A percentile compares a stretch with the other conserved stretches of the same genome.
phyloP scores from a whole-genome alignment of 1,139 yeast genomes.

The Geotrichum bryndzae region DNA sequence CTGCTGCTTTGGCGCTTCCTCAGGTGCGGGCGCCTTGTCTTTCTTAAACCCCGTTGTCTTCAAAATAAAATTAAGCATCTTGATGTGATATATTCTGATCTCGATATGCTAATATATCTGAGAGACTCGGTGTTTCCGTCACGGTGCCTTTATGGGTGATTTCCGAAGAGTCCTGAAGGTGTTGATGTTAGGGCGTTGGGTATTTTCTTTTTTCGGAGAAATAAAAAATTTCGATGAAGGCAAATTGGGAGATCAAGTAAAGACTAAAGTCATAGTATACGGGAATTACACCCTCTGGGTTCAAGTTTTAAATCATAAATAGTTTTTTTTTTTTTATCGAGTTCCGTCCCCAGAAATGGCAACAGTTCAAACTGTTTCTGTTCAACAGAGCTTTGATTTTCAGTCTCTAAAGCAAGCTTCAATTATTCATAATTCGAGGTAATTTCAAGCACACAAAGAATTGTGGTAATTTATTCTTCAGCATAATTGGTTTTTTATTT shows the following conservation, averaged over 20 bases:
- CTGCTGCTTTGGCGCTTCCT: neutral
- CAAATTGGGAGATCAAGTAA: neutral
- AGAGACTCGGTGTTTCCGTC: neutral
- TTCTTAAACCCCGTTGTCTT: neutral
- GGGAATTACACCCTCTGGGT: no score
- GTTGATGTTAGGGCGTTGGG: neutral
- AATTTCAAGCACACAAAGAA: neutral
- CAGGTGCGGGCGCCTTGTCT: neutral
- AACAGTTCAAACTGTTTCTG: neutral
- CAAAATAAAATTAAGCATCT: conserved; percentile 4
- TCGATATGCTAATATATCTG: neutral
- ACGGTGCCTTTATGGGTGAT: neutral
- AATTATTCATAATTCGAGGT: no score
- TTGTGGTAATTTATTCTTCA: neutral
- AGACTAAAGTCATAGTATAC: neutral
- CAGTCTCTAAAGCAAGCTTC: no score
- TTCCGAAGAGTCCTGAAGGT: neutral
- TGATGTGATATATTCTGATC: neutral
- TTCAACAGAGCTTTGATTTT: neutral
- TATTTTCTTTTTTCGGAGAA: neutral
- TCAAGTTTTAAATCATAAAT: neutral
- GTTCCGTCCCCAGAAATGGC: neutral
- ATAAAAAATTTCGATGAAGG: neutral
- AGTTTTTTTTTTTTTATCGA: neutral
- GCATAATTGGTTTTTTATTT: neutral